Evolutionary conservation across 345 rosid species (phyloP).

Genomic region (Xanthoceras sorbifolium): DNA sequence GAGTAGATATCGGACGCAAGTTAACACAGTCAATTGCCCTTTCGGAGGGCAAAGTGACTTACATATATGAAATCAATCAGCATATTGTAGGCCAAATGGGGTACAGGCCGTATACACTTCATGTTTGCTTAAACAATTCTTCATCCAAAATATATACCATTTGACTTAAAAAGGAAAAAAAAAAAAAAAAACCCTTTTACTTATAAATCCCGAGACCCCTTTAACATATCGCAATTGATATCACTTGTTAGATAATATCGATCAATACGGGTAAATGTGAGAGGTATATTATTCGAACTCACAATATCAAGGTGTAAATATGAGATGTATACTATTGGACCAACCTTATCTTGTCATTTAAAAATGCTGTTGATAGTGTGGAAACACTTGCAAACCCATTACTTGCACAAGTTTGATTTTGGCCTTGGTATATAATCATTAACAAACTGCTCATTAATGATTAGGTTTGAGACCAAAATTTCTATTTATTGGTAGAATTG

Average conservation of each 20-base stretch:
- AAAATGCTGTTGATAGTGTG: background rate
- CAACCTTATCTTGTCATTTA: background rate
- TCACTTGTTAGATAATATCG: too few relatives aligned
- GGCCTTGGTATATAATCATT: background rate
- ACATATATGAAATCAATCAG: too few relatives aligned
- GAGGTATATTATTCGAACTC: too few relatives aligned
- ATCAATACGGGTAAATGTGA: too few relatives aligned
- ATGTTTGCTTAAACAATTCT: too few relatives aligned
- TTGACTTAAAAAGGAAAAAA: too few relatives aligned
- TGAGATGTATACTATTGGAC: too few relatives aligned
- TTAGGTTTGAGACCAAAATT: background rate
- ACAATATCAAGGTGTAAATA: too few relatives aligned
- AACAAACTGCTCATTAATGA: background rate
- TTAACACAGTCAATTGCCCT: background rate
- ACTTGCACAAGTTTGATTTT: background rate
- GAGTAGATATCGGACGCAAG: constrained; percentile 15
- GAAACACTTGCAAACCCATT: background rate
- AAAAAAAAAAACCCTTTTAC: too few relatives aligned
- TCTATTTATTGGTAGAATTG: background rate
- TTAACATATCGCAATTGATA: too few relatives aligned
- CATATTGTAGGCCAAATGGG: background rate
- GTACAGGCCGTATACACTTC: background rate
- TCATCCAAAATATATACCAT: too few relatives aligned
- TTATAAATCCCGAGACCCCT: too few relatives aligned
- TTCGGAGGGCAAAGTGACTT: background rate